A percentile compares a stretch with the other conserved stretches of the same genome.
phyloP scores from a whole-genome alignment of 139 green algal genomes.

The Eudorina sp. region DNA sequence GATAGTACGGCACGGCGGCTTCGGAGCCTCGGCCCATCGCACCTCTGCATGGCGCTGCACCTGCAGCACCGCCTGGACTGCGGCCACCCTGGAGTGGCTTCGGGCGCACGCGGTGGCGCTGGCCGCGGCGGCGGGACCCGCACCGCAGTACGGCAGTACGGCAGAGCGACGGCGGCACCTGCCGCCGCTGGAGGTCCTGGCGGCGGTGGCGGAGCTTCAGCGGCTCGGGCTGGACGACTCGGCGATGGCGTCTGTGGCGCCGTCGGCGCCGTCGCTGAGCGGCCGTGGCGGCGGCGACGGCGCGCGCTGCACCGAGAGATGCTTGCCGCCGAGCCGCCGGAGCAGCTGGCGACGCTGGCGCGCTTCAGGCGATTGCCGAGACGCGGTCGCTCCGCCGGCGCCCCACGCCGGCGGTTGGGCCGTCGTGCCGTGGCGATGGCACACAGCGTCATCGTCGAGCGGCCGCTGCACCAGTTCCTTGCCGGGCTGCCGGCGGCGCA shows the following conservation, averaged over 20 bases:
- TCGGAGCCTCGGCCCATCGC: conserved; percentile 2
- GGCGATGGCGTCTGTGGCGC: neutral
- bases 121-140: neutral
- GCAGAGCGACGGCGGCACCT: neutral
- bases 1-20: conserved; percentile 31
- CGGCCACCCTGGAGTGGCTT: conserved; percentile 42
- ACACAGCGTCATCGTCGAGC: neutral
- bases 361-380: neutral
- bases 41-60: conserved; percentile 32
- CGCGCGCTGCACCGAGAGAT: neutral
- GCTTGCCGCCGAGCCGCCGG: neutral
- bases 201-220: conserved; percentile 37
- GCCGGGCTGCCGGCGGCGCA: neutral
- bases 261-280: neutral
- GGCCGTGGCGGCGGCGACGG: neutral
- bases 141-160: neutral
- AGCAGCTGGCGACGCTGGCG: conserved; percentile 22
- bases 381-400: neutral
- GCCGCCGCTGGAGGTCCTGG: conserved; percentile 5
- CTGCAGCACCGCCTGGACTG: conserved; percentile 25
- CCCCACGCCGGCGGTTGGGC: conserved; percentile 16
- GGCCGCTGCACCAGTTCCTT: conserved; percentile 27
- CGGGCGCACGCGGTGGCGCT: neutral
- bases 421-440: conserved; percentile 25
- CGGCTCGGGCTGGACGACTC: neutral